A percentile compares a stretch with the other conserved stretches of the same genome.
Conservation (phyloP, 805 yeast genomes). For the Zygoascus ofunaensis region DNA sequence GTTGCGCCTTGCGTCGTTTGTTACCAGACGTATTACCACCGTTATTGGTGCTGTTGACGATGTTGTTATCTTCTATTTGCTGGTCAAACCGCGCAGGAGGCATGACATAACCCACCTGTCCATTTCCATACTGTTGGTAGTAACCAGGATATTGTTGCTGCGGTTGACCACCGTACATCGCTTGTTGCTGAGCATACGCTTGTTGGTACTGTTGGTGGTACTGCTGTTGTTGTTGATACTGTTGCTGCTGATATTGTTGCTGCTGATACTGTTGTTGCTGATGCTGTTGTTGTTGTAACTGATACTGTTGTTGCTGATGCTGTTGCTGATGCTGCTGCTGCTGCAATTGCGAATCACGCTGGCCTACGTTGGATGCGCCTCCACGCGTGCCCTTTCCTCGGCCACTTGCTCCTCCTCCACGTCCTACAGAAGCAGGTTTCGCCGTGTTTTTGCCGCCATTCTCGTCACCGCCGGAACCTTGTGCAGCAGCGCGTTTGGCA, state of each 20-base stretch:
- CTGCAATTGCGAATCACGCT: neutral
- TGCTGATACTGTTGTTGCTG: slow-evolving; percentile 10
- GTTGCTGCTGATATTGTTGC: slow-evolving; percentile 18
- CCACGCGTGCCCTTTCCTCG: neutral
- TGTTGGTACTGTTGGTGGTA: slow-evolving; percentile 7
- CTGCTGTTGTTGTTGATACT: slow-evolving; percentile 5
- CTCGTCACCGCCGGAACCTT: slow-evolving; percentile 20
- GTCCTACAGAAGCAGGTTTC: slow-evolving; percentile 8
- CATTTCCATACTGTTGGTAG: neutral
- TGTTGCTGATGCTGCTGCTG: slow-evolving; percentile 15
- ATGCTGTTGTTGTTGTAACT: slow-evolving; percentile 2
- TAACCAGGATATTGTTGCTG: neutral
- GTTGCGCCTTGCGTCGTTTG: neutral
- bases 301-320: slow-evolving; percentile 10
- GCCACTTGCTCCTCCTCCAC: neutral
- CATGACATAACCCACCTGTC: neutral
- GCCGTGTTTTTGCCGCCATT: slow-evolving; percentile 1
- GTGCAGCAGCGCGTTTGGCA: slow-evolving; percentile 58
- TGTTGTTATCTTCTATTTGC: neutral
- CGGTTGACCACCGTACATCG: neutral
- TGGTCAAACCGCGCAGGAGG: too few relatives aligned
- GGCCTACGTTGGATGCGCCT: neutral
- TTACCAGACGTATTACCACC: neutral
- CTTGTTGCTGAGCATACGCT: slow-evolving; percentile 9
- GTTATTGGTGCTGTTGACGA: neutral